A percentile compares a stretch with the other conserved stretches of the same genome.
These are phyloP conservation scores for Urostyla sp. DNA, from an alignment of 73 alveolate species.

Conservation along the genomic window DNA sequence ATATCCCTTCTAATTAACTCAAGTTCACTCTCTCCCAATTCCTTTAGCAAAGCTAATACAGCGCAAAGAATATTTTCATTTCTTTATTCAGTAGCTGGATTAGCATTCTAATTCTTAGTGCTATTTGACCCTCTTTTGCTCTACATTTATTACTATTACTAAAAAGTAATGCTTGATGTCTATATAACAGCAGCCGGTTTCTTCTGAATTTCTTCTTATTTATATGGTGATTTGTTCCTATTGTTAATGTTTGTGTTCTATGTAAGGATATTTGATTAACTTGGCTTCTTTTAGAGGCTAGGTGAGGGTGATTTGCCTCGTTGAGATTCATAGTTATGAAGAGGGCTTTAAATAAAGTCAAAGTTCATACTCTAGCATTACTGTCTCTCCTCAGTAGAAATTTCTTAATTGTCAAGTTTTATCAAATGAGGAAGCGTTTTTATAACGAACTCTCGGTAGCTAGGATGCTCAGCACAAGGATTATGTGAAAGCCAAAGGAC, in stretches of 20 bases:
- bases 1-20: conserved; percentile 83
- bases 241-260: no score
- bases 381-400: conserved; percentile 84
- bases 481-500: conserved; percentile 80
- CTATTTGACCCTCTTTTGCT: no score
- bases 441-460: conserved; percentile 60
- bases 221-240: no score
- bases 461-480: conserved; percentile 71
- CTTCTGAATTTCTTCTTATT: no score
- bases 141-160: no score
- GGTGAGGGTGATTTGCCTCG: no score
- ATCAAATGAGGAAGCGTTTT: conserved; percentile 72
- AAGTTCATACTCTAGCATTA: conserved; percentile 68
- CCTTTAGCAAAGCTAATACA: conserved; percentile 82
- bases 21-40: conserved; percentile 81
- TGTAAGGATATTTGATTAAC: no score
- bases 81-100: conserved; percentile 39
- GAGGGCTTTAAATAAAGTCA: not conserved
- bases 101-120: conserved; percentile 8
- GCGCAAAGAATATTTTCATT: conserved; percentile 89
- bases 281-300: no score
- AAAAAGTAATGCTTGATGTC: no score
- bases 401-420: conserved; percentile 82
- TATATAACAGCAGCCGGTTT: no score
- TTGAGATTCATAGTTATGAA: no score